Evolutionary conservation across 768 basidiomycete species (phyloP), one percentile per base, ranked within the genome.

Genomic region (Coprinopsis strossmayeri): DNA sequence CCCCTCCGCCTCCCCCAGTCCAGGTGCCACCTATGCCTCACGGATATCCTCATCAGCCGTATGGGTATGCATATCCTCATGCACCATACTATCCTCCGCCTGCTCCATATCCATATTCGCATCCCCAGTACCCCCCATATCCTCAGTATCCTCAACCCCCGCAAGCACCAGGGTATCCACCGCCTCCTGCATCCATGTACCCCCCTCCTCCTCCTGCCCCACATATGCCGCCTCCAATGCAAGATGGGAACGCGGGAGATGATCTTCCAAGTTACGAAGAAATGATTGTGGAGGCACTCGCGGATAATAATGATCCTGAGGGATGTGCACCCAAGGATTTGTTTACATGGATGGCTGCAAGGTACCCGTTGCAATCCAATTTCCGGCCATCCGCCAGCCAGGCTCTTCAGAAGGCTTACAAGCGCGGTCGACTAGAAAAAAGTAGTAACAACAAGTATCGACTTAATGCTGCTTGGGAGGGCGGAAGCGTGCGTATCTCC

Each of bases 341-440:
- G 25, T 93, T 90, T 61, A 68, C 77, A 4, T 89, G 86, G 86
- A 93, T 93, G 85, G 82, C 82, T 2, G 69, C 78, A 25, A 76
- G 79, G 32, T 93, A 89, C 62, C 91, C 91, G 11, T 62, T 93
- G 3, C 87, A 90, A 61, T 81, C 77, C n/a, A 93, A 92, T 67
- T 93, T 93, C 59, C 73, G 91, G 30, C 88, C 91, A 1, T 91
- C 87, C 1, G 91, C 91, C 2, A 89, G 87, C 57, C 91, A 93
- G 63, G 91, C 91, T 5, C 66, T 93, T 46, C 87, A 90, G 63
- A 92, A 91, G 56, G 90, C 91, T 3, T 89, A 71, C 64, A 87
- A 82, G 62, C 74, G 89, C 39, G 90, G 90, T 7, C 72, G 91
- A 21, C 74, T 93, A 46, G 81, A 87, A 59, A 93, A 92, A 61